Base-by-base conservation (phyloP, 306 rosid species). In the Hippophae rhamnoides region DNA sequence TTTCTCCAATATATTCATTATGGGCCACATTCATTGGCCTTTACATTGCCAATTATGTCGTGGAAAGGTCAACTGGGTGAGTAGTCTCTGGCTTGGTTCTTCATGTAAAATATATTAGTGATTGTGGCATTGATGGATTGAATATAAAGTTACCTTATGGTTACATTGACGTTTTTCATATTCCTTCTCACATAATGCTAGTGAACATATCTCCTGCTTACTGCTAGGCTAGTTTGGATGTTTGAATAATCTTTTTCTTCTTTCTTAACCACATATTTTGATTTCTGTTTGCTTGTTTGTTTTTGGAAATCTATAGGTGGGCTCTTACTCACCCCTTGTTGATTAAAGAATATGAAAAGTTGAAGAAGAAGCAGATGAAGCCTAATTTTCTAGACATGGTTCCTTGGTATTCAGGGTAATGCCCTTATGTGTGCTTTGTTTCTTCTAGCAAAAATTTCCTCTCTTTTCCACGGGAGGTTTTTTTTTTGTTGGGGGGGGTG, bases 1-100 rank as follows among this genome's bases (percentile, higher is more conserved):
- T 88, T 66, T 88, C 99, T 61, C 96, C 99, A 62, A 86, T 92
- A 47, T 92, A 92, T 76, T 92, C 96, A 51, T 77, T 92, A 7
- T 92, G 99, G 99, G 99, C 99, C 57, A 88, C 97, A 57, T 88
- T 92, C 71, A 92, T 92, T 58, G 96, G 99, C 56, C 89, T 88
- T 69, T 92, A 92, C 84, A 92, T 88, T 49, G 96, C 99, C 56
- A 92, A 92, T 73, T 92, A 92, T 69, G 95, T 88, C 41, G 90
- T 92, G 73, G 96, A 88, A 73, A 84, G 97, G 72, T 92, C 99
- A 56, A 88, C 97, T 3, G 99, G 99, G 99, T 92, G 68, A 78
- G 99, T 69, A 38, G 51, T 77, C 38, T 31, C 38, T 31, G 38
- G 38, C 38, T 31, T 31, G 38, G 38, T 31, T 31, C 4, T 31